Evolutionary conservation across 805 yeast species (phyloP).

Genomic region (Candida ficus): DNA sequence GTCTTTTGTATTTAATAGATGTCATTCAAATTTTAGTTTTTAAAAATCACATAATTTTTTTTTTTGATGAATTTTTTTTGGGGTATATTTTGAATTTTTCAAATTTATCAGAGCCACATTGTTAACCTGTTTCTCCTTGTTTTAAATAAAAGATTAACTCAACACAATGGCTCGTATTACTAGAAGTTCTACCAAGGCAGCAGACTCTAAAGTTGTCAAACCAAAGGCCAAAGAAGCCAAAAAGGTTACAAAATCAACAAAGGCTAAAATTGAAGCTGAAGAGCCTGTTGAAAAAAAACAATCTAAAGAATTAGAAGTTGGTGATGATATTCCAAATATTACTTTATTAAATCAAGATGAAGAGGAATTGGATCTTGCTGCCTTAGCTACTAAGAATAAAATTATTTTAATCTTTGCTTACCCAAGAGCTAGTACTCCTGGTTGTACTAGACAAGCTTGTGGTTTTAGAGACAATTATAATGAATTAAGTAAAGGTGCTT

Average conservation of each 20-base stretch:
- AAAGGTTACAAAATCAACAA: slow-evolving; percentile 18
- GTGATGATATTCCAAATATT: slow-evolving; percentile 64
- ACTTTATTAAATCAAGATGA: slow-evolving; percentile 65
- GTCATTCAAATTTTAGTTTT: background rate
- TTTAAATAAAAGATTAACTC: too few species aligned
- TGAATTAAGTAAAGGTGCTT: slow-evolving; percentile 47
- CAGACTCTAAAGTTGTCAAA: slow-evolving; percentile 21
- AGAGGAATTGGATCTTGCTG: slow-evolving; percentile 46
- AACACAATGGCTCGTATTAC: background rate
- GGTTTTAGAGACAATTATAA: slow-evolving; percentile 73
- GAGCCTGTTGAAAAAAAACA: background rate
- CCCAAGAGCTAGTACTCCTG: slow-evolving; percentile 92
- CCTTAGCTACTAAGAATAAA: slow-evolving; percentile 34
- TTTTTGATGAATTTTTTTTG: too few species aligned
- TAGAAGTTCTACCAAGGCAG: slow-evolving; percentile 18
- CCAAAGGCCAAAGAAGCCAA: slow-evolving; percentile 6
- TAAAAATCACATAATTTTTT: too few species aligned
- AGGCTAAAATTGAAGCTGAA: slow-evolving; percentile 3
- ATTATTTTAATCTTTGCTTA: slow-evolving; percentile 65
- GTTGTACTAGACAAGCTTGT: slow-evolving; percentile 92
- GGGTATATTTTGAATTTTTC: too few species aligned
- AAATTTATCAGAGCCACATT: too few species aligned
- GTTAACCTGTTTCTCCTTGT: too few species aligned
- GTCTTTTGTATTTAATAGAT: background rate
- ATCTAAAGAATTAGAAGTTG: slow-evolving; percentile 36